Evolutionary conservation across 129 eudicot species (phyloP).

Genomic region (Smallanthus sonchifolius): DNA sequence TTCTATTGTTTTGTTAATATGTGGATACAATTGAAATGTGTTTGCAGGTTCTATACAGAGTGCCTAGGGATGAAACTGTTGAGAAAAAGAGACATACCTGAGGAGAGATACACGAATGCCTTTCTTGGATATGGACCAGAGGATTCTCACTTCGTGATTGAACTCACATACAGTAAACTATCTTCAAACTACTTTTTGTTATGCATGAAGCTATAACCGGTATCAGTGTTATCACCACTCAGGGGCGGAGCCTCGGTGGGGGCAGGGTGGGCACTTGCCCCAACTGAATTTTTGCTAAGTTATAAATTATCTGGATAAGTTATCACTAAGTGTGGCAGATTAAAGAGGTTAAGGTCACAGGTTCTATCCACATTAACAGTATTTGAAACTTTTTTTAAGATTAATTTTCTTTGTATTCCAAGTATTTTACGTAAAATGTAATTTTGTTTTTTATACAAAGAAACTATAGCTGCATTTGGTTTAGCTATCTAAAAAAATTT

Average conservation of each 20-base stretch:
- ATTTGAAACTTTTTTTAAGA: background rate
- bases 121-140: slow-evolving; percentile 99
- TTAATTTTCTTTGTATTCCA: background rate
- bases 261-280: background rate
- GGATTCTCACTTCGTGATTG: slow-evolving; percentile 96
- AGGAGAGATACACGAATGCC: slow-evolving; percentile 94
- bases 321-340: background rate
- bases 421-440: background rate
- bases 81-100: slow-evolving; percentile 93
- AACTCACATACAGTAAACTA: slow-evolving; percentile 87
- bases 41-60: slow-evolving; percentile 84
- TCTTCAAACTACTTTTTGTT: slow-evolving; percentile 13
- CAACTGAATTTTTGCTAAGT: background rate
- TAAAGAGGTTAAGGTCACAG: background rate
- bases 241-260: background rate
- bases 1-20: background rate
- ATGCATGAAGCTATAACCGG: background rate
- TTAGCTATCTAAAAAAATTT: background rate
- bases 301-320: background rate
- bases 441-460: background rate
- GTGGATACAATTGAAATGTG: slow-evolving; percentile 5
- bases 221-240: background rate
- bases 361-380: background rate
- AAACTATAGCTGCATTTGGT: background rate
- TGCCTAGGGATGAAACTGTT: slow-evolving; percentile 95